Percentiles rank a stretch among this genome's conserved stretches.
phyloP scores from a whole-genome alignment of 108 stramenopile species.

The Heterococcus sp. region DNA sequence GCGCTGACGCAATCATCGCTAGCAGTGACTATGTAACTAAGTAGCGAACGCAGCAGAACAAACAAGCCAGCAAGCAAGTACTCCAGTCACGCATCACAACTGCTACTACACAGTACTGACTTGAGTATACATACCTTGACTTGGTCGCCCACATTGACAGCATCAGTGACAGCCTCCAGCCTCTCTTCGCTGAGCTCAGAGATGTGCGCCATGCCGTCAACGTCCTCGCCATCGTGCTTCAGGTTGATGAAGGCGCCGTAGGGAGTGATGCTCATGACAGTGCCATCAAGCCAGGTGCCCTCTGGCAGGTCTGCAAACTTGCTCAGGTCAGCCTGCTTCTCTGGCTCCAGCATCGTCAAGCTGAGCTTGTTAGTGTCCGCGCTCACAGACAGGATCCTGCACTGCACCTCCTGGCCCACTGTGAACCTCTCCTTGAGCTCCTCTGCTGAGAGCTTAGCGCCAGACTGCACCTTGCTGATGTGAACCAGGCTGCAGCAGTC shows the following conservation, averaged over 20 bases:
- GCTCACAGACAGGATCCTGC: conserved; percentile 40
- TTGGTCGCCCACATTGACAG: conserved; percentile 15
- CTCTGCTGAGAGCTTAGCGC: not conserved
- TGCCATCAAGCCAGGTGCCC: conserved; percentile 38
- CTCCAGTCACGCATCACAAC: too few relatives aligned
- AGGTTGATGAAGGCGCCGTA: conserved; percentile 53
- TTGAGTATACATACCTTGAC: too few relatives aligned
- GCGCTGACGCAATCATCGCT: too few relatives aligned
- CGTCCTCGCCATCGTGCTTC: conserved; percentile 28
- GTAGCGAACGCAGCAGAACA: too few relatives aligned
- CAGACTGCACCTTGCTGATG: conserved; percentile 37
- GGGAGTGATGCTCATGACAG: conserved; percentile 23
- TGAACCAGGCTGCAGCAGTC: conserved; percentile 46
- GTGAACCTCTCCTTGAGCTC: conserved; percentile 1
- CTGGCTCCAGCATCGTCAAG: conserved; percentile 22
- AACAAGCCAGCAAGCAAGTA: too few relatives aligned
- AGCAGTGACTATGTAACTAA: too few relatives aligned
- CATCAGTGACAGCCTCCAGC: not conserved
- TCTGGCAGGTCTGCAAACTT: not conserved
- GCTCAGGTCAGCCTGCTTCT: conserved; percentile 19
- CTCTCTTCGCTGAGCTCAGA: conserved; percentile 18
- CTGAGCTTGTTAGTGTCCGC: conserved; percentile 26
- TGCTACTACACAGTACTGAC: too few relatives aligned
- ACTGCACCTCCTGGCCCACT: conserved; percentile 24
- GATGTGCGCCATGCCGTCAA: conserved; percentile 52